A percentile compares a stretch with the other conserved stretches of the same genome.
These are phyloP conservation scores for Boletus insuetus DNA, from an alignment of 768 basidiomycete genomes.

Conservation along the genomic window DNA sequence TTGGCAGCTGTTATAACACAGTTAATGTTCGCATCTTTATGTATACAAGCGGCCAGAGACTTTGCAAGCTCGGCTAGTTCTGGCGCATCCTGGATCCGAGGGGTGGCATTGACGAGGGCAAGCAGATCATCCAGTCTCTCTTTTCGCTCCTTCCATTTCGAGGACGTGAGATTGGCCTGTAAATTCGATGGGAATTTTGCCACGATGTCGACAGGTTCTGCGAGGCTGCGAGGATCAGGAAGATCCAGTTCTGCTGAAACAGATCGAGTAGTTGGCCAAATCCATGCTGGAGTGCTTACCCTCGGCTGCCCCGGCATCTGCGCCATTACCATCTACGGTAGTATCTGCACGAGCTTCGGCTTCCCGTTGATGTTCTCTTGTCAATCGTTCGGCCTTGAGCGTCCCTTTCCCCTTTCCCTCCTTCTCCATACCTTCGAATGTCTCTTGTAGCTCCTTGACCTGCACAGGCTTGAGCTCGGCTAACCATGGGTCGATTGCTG, in stretches of 20 bases:
- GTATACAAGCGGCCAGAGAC: constrained; percentile 75
- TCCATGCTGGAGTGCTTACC: constrained; percentile 35
- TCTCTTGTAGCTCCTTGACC: constrained; percentile 91
- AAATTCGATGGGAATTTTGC: constrained; percentile 74
- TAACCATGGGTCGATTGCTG: constrained; percentile 80
- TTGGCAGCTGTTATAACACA: constrained; percentile 89
- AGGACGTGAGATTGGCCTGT: constrained; percentile 72
- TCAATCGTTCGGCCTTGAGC: constrained; percentile 75
- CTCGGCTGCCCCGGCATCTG: constrained; percentile 49
- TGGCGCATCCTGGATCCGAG: constrained; percentile 75
- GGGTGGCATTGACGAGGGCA: constrained; percentile 62
- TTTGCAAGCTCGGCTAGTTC: constrained; percentile 76
- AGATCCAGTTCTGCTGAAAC: constrained; percentile 44
- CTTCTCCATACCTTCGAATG: constrained; percentile 80
- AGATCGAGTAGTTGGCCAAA: constrained; percentile 6
- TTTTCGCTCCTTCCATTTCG: constrained; percentile 98
- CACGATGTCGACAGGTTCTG: constrained; percentile 79
- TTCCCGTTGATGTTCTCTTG: constrained; percentile 74
- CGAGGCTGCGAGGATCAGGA: constrained; percentile 75
- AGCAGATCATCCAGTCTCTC: constrained; percentile 84
- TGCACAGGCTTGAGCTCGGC: constrained; percentile 95
- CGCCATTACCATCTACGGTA: constrained; percentile 35
- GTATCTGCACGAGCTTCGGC: constrained; percentile 44
- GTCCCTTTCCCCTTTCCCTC: constrained; percentile 84
- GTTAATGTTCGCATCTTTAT: constrained; percentile 90